Evolutionary conservation across 2,329 filamentous ascomycete species (phyloP), one percentile per base, ranked within the genome.

Genomic region (Fonsecaea erecta): DNA sequence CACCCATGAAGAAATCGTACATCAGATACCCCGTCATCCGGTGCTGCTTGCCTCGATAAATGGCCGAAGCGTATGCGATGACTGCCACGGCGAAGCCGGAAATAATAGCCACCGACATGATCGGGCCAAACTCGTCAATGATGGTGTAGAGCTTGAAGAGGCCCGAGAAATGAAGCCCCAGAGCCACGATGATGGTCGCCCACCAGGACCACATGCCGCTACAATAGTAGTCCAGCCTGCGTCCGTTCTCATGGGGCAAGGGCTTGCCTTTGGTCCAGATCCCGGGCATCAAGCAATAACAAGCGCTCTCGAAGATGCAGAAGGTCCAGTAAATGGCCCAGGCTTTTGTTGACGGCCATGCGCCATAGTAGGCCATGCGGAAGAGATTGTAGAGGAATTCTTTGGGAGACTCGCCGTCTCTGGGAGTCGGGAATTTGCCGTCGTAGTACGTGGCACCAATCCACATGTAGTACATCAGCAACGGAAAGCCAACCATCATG

Each of bases 391-490:
- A 78, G 61, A 85, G 83, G 76, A 97, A 98, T 18, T 94, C 88
- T 12, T 74, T 71, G 75, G 86, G 86, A 71, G 83, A 88, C 82
- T 96, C 85, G 48, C 85, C 90, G 51, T 85, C 76, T 1, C 80
- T 80, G 1, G 87, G 90, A 51, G 81, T 80, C 16, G 95, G 95
- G 58, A 96, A 83, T 69, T 90, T 88, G 72, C 94, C 94, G 75
- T 92, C 83, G 80, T 97, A 99, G 81, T 94, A 97, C 56, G 89
- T 93, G 35, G 94, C 91, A 57, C 95, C 95, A 77, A 96, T 89
- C 93, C 93, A 98, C 93, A 99, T 97, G 81, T 97, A 98, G 85
- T 92, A 97, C 94, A 98, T 98, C 73, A 99, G 85, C 40, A 89
- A 68, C n/a, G 95, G 95, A 79, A 98, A 99, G 52, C 90, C 87